phyloP scores from a whole-genome alignment of 176 grass and related monocot genomes.

The Luzula sylvatica region DNA sequence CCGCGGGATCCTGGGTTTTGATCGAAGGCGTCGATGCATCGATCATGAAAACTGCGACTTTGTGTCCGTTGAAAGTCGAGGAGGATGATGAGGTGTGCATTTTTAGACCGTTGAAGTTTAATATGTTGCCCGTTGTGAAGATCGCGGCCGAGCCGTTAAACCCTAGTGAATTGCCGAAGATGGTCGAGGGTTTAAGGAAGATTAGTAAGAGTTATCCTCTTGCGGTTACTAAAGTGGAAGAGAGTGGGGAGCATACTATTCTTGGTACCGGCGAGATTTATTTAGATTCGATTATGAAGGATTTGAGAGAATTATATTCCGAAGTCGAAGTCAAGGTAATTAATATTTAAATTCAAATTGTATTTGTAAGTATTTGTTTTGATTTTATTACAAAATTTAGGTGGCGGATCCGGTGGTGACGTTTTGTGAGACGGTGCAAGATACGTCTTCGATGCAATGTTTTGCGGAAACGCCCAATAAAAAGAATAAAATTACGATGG shows the following conservation, averaged over 20 bases:
- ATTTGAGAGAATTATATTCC: constrained; percentile 94
- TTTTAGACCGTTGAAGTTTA: constrained; percentile 89
- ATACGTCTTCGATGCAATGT: constrained; percentile 98
- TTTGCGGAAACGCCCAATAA: constrained; percentile 99
- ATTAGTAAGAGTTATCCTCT: constrained; percentile 99
- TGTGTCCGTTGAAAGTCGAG: constrained; percentile 78
- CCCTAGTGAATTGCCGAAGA: constrained; percentile 94
- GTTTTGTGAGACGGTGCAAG: constrained; percentile 95
- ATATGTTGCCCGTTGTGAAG: constrained; percentile 85
- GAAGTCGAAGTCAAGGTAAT: constrained; percentile 98
- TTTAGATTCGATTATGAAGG: constrained; percentile 99
- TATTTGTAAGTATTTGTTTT: not conserved
- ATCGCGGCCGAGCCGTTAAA: constrained; percentile 96
- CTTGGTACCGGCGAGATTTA: constrained; percentile 87
- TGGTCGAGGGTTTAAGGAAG: constrained; percentile 96
- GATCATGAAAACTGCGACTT: constrained; percentile 97
- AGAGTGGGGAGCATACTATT: constrained; percentile 94
- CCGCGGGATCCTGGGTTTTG: constrained; percentile 96
- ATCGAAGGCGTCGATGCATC: constrained; percentile 99
- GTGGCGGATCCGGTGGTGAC: constrained; percentile 98
- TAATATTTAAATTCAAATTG: constrained; percentile 6
- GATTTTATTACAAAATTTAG: constrained; percentile 26
- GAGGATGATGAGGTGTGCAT: constrained; percentile 96
- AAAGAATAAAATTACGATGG: constrained; percentile 99
- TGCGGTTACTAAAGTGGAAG: constrained; percentile 96